Evolutionary conservation across 768 basidiomycete genomes (phyloP), one percentile per base, ranked within the genome.

Genomic region (Suillus plorans): DNA sequence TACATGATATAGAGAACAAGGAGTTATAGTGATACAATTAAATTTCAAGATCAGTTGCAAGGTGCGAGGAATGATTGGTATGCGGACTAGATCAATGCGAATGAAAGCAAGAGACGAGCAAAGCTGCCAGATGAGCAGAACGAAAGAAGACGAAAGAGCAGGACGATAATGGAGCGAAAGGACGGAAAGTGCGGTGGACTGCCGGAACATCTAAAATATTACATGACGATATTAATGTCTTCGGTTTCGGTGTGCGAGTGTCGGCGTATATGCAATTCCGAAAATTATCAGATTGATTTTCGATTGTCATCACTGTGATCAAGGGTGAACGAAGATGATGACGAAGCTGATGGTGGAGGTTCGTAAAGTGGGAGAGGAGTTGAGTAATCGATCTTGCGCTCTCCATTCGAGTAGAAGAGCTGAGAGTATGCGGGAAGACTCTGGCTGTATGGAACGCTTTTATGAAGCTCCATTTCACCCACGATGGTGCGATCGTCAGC

Each of bases 371-470:
- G 92, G 50, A 91, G 76, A 16, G 86, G 88, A 18, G 59, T 69
- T n/a, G 83, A 85, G 66, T 84, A 81, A 70, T 93, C 91, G 58
- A 90, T 80, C 77, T 86, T 90, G 62, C 82, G 82, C 61, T 92
- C 88, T 20, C 93, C 92, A 68, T 91, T 90, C 20, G 80, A 70
- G 70, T 93, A 78, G 77, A 88, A 94, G 22, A 94, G 80, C 68
- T 92, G 90, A 6, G 90, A 91, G 71, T 94, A 94, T 4, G 88
- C 83, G 2, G 92, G 93, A 22, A 92, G 84, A 50, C 69, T 69
- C 16, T 75, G 73, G 5, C 71, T 65, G 60, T 69, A 69, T 34
- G 68, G 74, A 12, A 69, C 60, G 41, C 14, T 62, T 60, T 64
- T 71, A 49, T 34, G 69, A 31, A 53, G 28, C 22, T 60, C 60